Conservation (phyloP, 2,329 filamentous ascomycete species). For the Colletotrichum eleusines region DNA sequence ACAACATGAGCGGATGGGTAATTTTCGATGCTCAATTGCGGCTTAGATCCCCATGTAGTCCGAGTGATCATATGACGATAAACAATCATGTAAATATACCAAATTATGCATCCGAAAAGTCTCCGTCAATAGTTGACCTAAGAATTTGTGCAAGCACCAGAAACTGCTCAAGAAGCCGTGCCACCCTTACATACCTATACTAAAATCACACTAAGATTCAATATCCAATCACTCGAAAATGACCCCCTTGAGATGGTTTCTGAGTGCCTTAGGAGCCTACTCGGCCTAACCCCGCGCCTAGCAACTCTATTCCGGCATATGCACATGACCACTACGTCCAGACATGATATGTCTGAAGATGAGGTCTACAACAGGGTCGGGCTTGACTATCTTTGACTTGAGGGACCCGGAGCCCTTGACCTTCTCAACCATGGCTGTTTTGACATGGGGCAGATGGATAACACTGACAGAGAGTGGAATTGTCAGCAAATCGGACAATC, state of each 20-base stretch:
- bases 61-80: no score
- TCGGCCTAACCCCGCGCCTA: slow-evolving; percentile 13
- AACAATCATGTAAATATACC: background rate
- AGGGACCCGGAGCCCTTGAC: slow-evolving; percentile 14
- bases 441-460: slow-evolving; percentile 23
- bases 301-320: slow-evolving; percentile 10
- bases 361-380: slow-evolving; percentile 22
- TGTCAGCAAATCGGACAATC: background rate
- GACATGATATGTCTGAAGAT: slow-evolving; percentile 32
- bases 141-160: background rate
- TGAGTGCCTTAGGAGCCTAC: slow-evolving; percentile 7
- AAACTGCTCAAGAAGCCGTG: background rate
- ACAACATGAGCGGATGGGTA: background rate
- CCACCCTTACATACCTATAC: background rate
- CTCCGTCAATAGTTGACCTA: background rate
- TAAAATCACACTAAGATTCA: background rate
- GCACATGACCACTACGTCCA: slow-evolving; percentile 32
- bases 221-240: background rate
- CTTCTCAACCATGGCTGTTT: slow-evolving; percentile 28
- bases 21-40: background rate
- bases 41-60: background rate
- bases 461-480: background rate
- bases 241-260: slow-evolving; percentile 18
- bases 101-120: background rate
- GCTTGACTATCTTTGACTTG: slow-evolving; percentile 27